phyloP scores from a whole-genome alignment of 176 grass and related monocot genomes.

The Musa beccarii region DNA sequence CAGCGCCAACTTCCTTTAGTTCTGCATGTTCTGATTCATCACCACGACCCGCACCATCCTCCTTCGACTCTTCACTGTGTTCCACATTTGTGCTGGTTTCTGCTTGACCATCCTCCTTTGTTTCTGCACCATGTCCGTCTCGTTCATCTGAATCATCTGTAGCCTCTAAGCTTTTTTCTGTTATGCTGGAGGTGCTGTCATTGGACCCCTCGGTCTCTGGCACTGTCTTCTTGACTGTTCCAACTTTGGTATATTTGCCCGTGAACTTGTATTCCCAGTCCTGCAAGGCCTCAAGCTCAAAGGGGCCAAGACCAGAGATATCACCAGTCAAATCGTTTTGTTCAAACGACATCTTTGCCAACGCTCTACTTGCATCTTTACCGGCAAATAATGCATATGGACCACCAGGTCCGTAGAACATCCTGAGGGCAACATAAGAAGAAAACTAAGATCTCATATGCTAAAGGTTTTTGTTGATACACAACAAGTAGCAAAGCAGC shows the following conservation, averaged over 20 bases:
- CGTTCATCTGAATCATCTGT: not conserved
- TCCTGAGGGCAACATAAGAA: slow-evolving; percentile 28
- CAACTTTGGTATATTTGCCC: slow-evolving; percentile 88
- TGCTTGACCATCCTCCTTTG: slow-evolving; percentile 1
- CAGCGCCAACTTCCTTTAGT: slow-evolving; percentile 10
- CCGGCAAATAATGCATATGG: slow-evolving; percentile 53
- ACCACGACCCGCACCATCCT: not conserved
- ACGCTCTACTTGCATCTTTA: too few relatives aligned
- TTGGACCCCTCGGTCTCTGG: slow-evolving; percentile 27
- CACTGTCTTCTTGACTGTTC: slow-evolving; percentile 55
- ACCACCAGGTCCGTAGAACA: slow-evolving; percentile 97
- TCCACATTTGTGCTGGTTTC: slow-evolving; percentile 14
- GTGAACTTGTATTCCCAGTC: slow-evolving; percentile 96
- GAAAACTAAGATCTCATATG: not conserved
- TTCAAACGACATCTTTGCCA: slow-evolving; percentile 68
- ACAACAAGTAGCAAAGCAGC: too few relatives aligned
- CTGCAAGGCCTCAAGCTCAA: slow-evolving; percentile 71
- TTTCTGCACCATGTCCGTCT: not conserved
- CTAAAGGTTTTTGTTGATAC: too few relatives aligned
- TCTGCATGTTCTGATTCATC: slow-evolving; percentile 17
- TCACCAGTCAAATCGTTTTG: slow-evolving; percentile 59
- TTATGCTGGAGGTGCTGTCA: slow-evolving; percentile 22
- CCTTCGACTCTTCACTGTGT: slow-evolving; percentile 2
- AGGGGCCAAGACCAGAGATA: slow-evolving; percentile 66
- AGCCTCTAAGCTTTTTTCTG: slow-evolving; percentile 13